phyloP scores from a whole-genome alignment of 2,329 filamentous ascomycete genomes.

The Raffaelea arxii region DNA sequence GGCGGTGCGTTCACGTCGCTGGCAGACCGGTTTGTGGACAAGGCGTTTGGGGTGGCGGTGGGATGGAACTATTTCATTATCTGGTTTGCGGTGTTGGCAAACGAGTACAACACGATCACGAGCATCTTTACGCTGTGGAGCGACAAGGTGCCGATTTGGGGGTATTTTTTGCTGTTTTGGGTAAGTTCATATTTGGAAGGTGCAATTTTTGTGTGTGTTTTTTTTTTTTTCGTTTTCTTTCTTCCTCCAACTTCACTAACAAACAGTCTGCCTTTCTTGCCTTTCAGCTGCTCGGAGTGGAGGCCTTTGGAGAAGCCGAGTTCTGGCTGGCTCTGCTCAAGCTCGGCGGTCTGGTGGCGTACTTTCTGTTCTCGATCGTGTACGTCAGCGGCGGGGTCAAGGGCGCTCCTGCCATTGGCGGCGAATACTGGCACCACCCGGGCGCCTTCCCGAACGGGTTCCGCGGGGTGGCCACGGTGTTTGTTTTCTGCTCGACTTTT shows the following conservation, averaged over 20 bases:
- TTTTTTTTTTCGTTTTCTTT: too few relatives aligned
- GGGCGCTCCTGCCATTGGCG: slow-evolving; percentile 54
- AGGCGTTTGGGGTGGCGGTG: slow-evolving; percentile 57
- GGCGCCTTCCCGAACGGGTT: slow-evolving; percentile 64
- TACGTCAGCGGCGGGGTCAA: slow-evolving; percentile 59
- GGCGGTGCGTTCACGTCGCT: slow-evolving; percentile 63
- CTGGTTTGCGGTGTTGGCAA: slow-evolving; percentile 54
- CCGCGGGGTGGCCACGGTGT: slow-evolving; percentile 53
- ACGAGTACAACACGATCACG: slow-evolving; percentile 62
- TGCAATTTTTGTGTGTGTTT: too few relatives aligned
- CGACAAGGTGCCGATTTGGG: slow-evolving; percentile 51
- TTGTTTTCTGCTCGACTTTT: slow-evolving; percentile 61
- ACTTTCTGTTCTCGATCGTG: slow-evolving; percentile 64
- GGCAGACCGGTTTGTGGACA: slow-evolving; percentile 61
- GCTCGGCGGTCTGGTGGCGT: slow-evolving; percentile 57
- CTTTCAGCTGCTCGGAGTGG: slow-evolving; percentile 63
- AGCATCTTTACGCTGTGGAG: slow-evolving; percentile 59
- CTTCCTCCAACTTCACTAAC: too few relatives aligned
- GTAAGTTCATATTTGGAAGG: slow-evolving; percentile 25
- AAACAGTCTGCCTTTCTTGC: slow-evolving; percentile 45
- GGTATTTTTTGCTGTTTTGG: slow-evolving; percentile 66
- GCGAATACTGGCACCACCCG: slow-evolving; percentile 61
- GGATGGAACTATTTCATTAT: slow-evolving; percentile 67
- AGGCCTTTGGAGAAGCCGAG: slow-evolving; percentile 69
- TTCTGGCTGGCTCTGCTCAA: slow-evolving; percentile 72